Percentiles rank a stretch among this genome's conserved stretches.
Conservation (phyloP, 305 asterid species). For the Fraxinus ornus region DNA sequence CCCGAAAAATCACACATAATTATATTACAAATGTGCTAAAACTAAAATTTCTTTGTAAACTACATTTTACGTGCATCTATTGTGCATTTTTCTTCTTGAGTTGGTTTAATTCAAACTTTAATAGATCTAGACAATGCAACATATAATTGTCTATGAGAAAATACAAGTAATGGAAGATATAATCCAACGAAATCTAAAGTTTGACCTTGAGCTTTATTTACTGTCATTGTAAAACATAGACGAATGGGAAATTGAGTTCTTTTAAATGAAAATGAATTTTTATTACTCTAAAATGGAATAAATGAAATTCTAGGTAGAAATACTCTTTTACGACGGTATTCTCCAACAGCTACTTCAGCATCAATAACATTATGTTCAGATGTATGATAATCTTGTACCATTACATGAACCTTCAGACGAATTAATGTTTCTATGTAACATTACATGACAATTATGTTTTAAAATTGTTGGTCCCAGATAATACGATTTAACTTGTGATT, state of each 20-base stretch:
- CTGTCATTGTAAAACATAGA: too few relatives aligned
- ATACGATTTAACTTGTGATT: too few relatives aligned
- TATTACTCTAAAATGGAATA: too few relatives aligned
- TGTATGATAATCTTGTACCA: too few relatives aligned
- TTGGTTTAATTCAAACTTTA: not conserved
- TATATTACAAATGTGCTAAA: too few relatives aligned
- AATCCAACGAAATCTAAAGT: not conserved
- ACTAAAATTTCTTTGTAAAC: not conserved
- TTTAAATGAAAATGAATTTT: not conserved
- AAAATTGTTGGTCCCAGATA: not conserved
- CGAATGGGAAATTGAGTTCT: too few relatives aligned
- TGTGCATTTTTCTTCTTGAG: not conserved
- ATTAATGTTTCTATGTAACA: not conserved
- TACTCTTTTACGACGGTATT: not conserved
- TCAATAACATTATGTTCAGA: not conserved
- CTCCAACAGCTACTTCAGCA: not conserved
- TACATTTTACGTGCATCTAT: not conserved
- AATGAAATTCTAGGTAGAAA: slow-evolving; percentile 3
- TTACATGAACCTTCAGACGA: not conserved
- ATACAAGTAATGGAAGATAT: not conserved
- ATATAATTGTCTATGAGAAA: slow-evolving; percentile 1
- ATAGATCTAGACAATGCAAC: not conserved
- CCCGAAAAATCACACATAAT: too few relatives aligned
- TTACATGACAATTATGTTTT: not conserved
- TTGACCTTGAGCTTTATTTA: not conserved